Conservation (phyloP, 2,329 filamentous ascomycete genomes). For the Pseudopyricularia cyperi region DNA sequence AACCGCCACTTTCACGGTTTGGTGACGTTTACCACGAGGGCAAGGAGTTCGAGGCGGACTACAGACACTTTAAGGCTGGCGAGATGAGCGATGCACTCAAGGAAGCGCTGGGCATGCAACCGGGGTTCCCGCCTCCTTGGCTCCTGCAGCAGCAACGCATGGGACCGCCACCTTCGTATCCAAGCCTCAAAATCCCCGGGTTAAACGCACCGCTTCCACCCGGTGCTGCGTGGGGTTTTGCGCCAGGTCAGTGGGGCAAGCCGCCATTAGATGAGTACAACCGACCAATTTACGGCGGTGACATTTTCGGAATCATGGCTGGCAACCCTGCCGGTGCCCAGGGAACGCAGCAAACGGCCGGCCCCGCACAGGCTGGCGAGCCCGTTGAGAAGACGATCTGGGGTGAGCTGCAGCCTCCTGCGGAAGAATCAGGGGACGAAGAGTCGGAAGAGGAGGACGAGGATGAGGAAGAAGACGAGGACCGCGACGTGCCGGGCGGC, state of each 20-base stretch:
- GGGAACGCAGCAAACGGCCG: slow-evolving; percentile 10
- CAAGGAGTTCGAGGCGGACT: slow-evolving; percentile 94
- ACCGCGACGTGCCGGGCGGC: slow-evolving; percentile 50
- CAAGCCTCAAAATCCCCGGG: slow-evolving; percentile 86
- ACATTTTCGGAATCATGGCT: slow-evolving; percentile 71
- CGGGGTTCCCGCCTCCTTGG: slow-evolving; percentile 89
- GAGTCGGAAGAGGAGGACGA: slow-evolving; percentile 46
- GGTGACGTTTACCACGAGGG: slow-evolving; percentile 99
- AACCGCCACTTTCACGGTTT: slow-evolving; percentile 84
- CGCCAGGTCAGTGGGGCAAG: slow-evolving; percentile 91
- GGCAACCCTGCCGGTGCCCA: slow-evolving; percentile 20
- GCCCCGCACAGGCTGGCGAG: slow-evolving; percentile 41
- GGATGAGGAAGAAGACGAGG: slow-evolving; percentile 53
- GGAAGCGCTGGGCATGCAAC: slow-evolving; percentile 87
- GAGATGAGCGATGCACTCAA: slow-evolving; percentile 81
- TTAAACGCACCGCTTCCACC: slow-evolving; percentile 86
- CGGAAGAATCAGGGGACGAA: slow-evolving; percentile 61
- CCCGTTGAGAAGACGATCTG: slow-evolving; percentile 78
- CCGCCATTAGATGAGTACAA: slow-evolving; percentile 91
- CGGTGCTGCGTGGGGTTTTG: slow-evolving; percentile 87
- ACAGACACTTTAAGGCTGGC: slow-evolving; percentile 78
- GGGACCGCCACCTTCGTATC: slow-evolving; percentile 87
- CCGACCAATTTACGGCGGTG: slow-evolving; percentile 79
- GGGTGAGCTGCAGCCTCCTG: slow-evolving; percentile 78
- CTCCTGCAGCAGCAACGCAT: slow-evolving; percentile 93